Base-by-base conservation (phyloP, 441 rosid species). In the Flueggea neowawraea region DNA sequence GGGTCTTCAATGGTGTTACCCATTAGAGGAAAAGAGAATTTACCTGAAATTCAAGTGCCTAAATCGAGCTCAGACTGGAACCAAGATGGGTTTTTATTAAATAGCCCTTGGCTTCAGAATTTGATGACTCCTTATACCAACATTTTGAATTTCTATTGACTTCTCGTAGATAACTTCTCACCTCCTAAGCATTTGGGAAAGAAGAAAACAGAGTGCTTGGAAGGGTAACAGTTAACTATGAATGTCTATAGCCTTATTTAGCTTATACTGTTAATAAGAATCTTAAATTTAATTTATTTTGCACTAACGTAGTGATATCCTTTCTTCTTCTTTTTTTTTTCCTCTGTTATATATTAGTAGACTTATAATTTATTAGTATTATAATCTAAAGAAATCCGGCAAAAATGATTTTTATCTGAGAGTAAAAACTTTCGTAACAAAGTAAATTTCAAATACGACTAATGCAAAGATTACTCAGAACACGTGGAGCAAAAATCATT, bases 91-190 rank as follows among this genome's bases (percentile, higher is more conserved):
- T 52, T 77, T 14, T 80, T 81, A 80, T 51, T 82, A n/a, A 79
- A 61, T 14, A 90, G 98, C 61, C 98, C 98, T 10, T 90, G 93
- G 98, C 84, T 88, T 9, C 97, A 76, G 63, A 84, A 71, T 69
- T 68, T 78, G 9, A 36, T 36, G 60, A 79, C 83, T 54, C 90
- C 88, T 58, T 81, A 60, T 56, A 62, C 88, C 53, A 80, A 84
- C 76, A 57, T 86, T 60, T 64, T 84, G 63, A 88, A 92, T 58
- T 80, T 84, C 69, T 86, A 70, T 3, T 47, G n/a, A 10, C n/a
- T 47, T 0, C n/a, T 47, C 9, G 50, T 47, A 12, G 5, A 47
- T 47, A 12, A 47, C 50, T 47, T 47, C 12, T 47, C 14, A 47
- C 3, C 6, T 47, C 50, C 50, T 47, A 47, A 14, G 50, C n/a